Evolutionary conservation across 1,284 basidiomycete species (phyloP).

Genomic region (Boletus holoroseus): DNA sequence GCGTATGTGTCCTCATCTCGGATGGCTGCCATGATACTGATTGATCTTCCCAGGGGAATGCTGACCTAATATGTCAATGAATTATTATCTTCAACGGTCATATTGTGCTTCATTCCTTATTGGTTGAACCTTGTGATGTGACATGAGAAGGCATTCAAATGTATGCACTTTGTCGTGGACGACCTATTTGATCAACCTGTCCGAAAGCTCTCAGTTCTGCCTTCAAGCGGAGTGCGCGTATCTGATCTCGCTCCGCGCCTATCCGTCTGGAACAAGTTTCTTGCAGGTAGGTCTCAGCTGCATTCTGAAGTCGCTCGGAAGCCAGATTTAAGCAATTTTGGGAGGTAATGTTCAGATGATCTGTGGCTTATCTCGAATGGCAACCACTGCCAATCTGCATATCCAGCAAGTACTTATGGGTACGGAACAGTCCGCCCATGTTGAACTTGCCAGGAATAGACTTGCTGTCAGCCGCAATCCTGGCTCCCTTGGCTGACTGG

Average conservation of each 20-base stretch:
- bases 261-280: not conserved
- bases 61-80: slow-evolving; percentile 34
- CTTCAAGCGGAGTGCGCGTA: not conserved
- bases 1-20: slow-evolving; percentile 42
- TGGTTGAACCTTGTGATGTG: not conserved
- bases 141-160: not conserved
- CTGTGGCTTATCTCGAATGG: not conserved
- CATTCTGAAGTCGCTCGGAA: not conserved
- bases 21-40: slow-evolving; percentile 7
- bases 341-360: not conserved
- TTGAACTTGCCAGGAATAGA: not conserved
- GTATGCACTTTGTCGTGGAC: not conserved
- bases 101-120: not conserved
- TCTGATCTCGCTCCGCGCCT: not conserved
- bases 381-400: not conserved
- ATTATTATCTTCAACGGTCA: not conserved
- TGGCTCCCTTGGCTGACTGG: slow-evolving; percentile 18
- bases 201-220: not conserved
- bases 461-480: slow-evolving; percentile 21
- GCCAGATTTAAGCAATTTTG: no score
- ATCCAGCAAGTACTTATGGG: not conserved
- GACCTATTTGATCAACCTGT: not conserved
- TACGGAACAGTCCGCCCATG: not conserved
- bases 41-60: slow-evolving; percentile 41
- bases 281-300: not conserved